A percentile compares a stretch with the other conserved stretches of the same genome.
phyloP scores from a whole-genome alignment of 2,329 filamentous ascomycete genomes.

The Pseudogymnoascus verrucosus region DNA sequence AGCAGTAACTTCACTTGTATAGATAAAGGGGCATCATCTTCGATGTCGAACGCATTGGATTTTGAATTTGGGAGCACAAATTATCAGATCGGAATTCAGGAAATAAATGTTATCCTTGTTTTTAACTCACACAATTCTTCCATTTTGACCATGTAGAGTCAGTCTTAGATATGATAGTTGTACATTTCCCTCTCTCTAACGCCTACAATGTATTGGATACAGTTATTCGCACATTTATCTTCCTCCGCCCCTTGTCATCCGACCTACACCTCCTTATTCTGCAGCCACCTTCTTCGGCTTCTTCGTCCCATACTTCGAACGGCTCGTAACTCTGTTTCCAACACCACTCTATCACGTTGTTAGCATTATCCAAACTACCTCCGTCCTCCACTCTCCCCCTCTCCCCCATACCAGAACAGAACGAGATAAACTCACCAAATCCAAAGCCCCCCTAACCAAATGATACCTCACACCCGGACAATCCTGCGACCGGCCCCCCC shows the following conservation, averaged over 20 bases:
- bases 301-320: conserved; percentile 98
- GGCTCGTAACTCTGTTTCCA: conserved; percentile 68
- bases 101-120: neutral
- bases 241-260: neutral
- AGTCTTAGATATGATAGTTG: neutral
- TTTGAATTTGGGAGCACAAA: neutral
- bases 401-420: neutral
- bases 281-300: conserved; percentile 74
- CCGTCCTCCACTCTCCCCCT: neutral
- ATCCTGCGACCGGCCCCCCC: conserved; percentile 89
- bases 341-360: conserved; percentile 66
- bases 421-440: conserved; percentile 61
- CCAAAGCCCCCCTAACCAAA: conserved; percentile 80
- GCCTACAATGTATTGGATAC: conserved; percentile 7
- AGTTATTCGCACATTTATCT: conserved; percentile 5
- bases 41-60: neutral
- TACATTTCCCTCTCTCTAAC: conserved; percentile 1
- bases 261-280: neutral
- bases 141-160: neutral
- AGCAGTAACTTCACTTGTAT: neutral
- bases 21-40: neutral
- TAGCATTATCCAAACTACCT: too few species aligned
- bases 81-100: neutral
- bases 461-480: conserved; percentile 98
- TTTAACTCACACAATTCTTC: neutral